Base-by-base conservation (phyloP, 2,329 filamentous ascomycete genomes). In the Didymosphaeria variabile region DNA sequence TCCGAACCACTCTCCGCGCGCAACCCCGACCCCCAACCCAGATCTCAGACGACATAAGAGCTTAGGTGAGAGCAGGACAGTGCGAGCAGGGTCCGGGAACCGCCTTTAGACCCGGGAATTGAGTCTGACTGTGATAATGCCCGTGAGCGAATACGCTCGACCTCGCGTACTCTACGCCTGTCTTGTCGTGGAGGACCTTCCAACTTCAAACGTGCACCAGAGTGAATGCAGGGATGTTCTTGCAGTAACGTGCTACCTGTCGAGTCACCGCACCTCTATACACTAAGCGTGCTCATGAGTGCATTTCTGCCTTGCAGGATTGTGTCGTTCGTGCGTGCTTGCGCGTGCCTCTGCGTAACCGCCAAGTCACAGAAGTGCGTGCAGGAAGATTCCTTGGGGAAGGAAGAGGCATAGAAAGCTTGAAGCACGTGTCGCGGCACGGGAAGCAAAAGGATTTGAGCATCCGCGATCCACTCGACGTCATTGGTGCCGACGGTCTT, bases 231-330 rank as follows among this genome's bases (percentile, higher is more conserved):
- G 13, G 36, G 36, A 40, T 40, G 12, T 40, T 6, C 36, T 40
- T 40, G 36, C 36, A 15, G 36, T 40, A n/a, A 40, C 17, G 15
- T n/a, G 3, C n/a, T 9, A 17, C 5, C n/a, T n/a, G 38, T n/a
- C 8, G 38, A 6, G n/a, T 8, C 38, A 19, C 38, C 38, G 6
- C 17, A 7, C 4, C 5, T 15, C 36, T 38, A 2, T 5, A 6
- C 36, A 3, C 42, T 5, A 23, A 8, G 15, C 10, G 10, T 6
- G 10, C 12, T 9, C 45, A 5, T 13, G 5, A 10, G n/a, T 31
- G 29, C 45, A 40, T 47, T 31, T 31, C 45, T 31, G 45, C 45
- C 45, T 31, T n/a, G 45, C 23, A 47, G 45, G 23, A 47, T 29
- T 10, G 23, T 13, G 10, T 23, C 45, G 13, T 29, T 7, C 21